Percentiles rank a stretch among this genome's conserved stretches.
phyloP scores from a whole-genome alignment of 169 alveolate species.

The Pseudocohnilembus persalinus region DNA sequence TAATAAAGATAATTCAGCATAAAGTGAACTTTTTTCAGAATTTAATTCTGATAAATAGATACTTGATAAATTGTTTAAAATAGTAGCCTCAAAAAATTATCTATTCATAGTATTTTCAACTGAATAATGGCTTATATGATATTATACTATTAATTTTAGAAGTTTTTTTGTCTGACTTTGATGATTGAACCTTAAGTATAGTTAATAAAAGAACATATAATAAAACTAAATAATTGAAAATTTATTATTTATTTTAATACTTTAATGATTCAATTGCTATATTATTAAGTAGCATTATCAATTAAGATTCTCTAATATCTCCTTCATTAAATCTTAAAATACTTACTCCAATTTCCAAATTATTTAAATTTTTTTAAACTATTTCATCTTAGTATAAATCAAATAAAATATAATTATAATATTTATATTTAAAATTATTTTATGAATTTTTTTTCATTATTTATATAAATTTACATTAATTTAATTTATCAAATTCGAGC shows the following conservation, averaged over 20 bases:
- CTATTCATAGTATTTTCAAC: not conserved
- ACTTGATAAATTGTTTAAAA: not conserved
- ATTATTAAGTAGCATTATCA: not conserved
- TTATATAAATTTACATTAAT: too few species aligned
- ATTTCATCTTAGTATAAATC: too few species aligned
- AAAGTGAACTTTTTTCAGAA: not conserved
- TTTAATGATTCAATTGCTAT: not conserved
- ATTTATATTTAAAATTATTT: too few species aligned
- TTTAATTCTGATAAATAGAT: not conserved
- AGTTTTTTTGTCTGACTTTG: not conserved
- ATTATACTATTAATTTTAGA: not conserved
- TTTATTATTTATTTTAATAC: not conserved
- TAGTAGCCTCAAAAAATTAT: not conserved
- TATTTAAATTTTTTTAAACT: too few species aligned
- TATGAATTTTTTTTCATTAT: too few species aligned
- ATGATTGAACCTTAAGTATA: not conserved
- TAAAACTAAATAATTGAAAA: not conserved
- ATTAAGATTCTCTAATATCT: not conserved
- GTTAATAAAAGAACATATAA: too few species aligned
- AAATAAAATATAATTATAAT: too few species aligned
- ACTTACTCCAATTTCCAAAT: not conserved
- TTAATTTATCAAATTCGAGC: not conserved
- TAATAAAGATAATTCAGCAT: not conserved
- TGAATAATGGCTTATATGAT: not conserved
- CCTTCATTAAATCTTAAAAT: not conserved